phyloP scores from a whole-genome alignment of 2,329 filamentous ascomycete species.

The Fusarium newnesense region DNA sequence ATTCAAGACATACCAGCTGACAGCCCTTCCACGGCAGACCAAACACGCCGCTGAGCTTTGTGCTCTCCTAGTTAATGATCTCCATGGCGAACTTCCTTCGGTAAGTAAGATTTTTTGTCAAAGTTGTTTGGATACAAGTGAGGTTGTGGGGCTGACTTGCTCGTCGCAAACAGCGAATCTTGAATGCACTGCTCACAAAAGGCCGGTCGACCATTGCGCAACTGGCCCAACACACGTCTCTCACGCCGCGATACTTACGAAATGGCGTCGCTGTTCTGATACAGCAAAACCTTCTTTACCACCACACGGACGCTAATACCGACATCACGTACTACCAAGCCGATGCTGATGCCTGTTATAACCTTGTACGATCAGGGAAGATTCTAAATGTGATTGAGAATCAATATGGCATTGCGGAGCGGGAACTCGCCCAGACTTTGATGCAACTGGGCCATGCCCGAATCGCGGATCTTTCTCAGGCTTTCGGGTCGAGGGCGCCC shows the following conservation, averaged over 20 bases:
- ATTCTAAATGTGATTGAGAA: slow-evolving; percentile 80
- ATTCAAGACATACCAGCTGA: slow-evolving; percentile 36
- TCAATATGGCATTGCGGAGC: slow-evolving; percentile 78
- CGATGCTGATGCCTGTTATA: slow-evolving; percentile 83
- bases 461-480: slow-evolving; percentile 74
- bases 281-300: slow-evolving; percentile 87
- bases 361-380: slow-evolving; percentile 82
- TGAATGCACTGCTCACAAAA: slow-evolving; percentile 78
- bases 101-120: slow-evolving; percentile 64
- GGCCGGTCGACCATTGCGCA: slow-evolving; percentile 79
- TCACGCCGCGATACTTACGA: slow-evolving; percentile 79
- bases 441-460: slow-evolving; percentile 81
- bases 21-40: slow-evolving; percentile 56
- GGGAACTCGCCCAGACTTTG: slow-evolving; percentile 78
- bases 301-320: slow-evolving; percentile 71
- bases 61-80: slow-evolving; percentile 86
- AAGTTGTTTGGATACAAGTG: slow-evolving; percentile 6
- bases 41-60: slow-evolving; percentile 88
- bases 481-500: slow-evolving; percentile 59
- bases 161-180: slow-evolving; percentile 75
- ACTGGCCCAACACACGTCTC: slow-evolving; percentile 76
- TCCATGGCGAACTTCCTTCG: slow-evolving; percentile 90
- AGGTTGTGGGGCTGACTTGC: slow-evolving; percentile 44
- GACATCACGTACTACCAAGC: slow-evolving; percentile 83
- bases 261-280: slow-evolving; percentile 86